Evolutionary conservation across 139 green algal genomes (phyloP).

Genomic region (Chlorella ohadii): DNA sequence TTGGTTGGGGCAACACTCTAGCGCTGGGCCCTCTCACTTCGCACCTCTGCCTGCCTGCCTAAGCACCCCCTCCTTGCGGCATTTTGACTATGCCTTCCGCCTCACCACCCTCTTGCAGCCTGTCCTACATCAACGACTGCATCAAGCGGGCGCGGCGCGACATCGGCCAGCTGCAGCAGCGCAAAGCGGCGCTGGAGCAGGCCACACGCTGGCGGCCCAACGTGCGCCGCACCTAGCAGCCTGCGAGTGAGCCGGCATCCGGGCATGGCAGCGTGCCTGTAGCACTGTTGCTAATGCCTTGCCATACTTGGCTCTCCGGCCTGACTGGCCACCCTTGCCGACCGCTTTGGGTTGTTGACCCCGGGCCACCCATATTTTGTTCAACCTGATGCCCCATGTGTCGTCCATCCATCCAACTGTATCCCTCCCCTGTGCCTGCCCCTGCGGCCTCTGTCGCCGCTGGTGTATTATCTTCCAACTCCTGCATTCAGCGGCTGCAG

Average conservation of each 20-base stretch:
- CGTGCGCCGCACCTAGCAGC: neutral
- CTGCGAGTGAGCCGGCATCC: too few relatives aligned
- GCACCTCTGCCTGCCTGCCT: neutral
- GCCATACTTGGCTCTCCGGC: too few relatives aligned
- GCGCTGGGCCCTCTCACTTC: neutral
- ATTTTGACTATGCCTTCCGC: too few relatives aligned
- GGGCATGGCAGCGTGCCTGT: too few relatives aligned
- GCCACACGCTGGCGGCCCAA: slow-evolving; percentile 15
- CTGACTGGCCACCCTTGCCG: too few relatives aligned
- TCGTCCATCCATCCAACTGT: too few relatives aligned
- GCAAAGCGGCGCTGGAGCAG: neutral
- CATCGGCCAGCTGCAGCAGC: slow-evolving; percentile 2
- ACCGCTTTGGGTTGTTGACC: too few relatives aligned
- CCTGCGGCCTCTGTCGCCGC: neutral
- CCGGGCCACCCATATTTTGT: too few relatives aligned
- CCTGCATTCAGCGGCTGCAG: neutral
- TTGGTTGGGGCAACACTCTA: too few relatives aligned
- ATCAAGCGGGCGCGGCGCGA: neutral
- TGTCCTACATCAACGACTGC: slow-evolving; percentile 11
- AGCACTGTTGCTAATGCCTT: too few relatives aligned
- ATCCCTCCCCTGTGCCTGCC: neutral
- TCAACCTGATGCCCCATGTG: too few relatives aligned
- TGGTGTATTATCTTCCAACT: neutral
- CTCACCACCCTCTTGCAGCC: slow-evolving; percentile 2
- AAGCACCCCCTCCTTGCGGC: too few relatives aligned